Percentiles rank a stretch among this genome's conserved stretches.
Evolutionary conservation across 306 rosid species (phyloP).

Genomic region (Begonia masoniana): DNA sequence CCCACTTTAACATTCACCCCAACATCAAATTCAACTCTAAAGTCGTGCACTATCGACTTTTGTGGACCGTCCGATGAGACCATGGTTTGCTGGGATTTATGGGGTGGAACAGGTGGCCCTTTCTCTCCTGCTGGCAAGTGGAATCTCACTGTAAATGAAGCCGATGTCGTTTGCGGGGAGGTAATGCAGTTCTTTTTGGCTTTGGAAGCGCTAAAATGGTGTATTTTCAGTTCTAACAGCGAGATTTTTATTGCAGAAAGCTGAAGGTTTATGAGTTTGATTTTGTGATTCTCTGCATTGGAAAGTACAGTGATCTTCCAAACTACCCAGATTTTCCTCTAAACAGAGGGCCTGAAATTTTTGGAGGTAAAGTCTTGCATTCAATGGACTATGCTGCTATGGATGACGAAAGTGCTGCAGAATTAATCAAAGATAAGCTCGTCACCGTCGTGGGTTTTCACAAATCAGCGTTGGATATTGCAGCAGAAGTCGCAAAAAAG

Average conservation of each 20-base stretch:
- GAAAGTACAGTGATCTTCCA: conserved; percentile 14
- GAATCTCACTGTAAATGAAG: conserved; percentile 8
- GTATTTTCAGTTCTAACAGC: too few species aligned
- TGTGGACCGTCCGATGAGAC: conserved; percentile 1
- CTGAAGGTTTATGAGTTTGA: conserved; percentile 12
- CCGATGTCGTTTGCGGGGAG: background rate
- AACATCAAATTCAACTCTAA: conserved; percentile 12
- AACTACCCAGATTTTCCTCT: conserved; percentile 8
- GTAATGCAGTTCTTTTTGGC: background rate
- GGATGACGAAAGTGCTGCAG: conserved; percentile 9
- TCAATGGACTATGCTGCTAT: conserved; percentile 13
- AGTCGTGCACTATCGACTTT: conserved; percentile 9
- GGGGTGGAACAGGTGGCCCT: conserved; percentile 14
- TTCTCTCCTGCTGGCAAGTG: conserved; percentile 10
- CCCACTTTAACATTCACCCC: conserved; percentile 13
- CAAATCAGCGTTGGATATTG: conserved; percentile 14
- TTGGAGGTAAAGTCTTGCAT: conserved; percentile 8
- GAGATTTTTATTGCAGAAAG: too few species aligned
- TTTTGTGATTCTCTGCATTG: conserved; percentile 12
- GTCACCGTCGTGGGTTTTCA: conserved; percentile 12
- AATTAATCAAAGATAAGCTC: conserved; percentile 7
- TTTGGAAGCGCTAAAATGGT: too few species aligned
- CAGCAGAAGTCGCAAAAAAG: conserved; percentile 10
- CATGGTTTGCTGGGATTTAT: conserved; percentile 8
- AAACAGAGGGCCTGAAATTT: conserved; percentile 9